Conservation (phyloP, 257 asterid species). For the Nicotiana otophora region DNA sequence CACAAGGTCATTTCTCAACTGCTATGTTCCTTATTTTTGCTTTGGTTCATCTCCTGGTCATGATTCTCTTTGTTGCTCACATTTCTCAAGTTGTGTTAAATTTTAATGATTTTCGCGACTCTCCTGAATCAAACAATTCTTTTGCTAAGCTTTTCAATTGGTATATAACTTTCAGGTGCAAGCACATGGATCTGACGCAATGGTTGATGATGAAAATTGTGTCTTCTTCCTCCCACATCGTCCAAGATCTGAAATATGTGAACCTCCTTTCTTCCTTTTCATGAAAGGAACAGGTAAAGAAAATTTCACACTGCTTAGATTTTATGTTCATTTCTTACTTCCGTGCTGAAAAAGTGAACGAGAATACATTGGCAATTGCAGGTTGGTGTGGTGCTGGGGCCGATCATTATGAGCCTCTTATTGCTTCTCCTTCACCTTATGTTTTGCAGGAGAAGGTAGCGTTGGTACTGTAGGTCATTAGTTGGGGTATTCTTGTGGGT, state of each 20-base stretch:
- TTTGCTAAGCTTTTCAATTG: conserved; percentile 13
- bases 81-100: not conserved
- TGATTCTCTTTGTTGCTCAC: not conserved
- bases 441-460: conserved; percentile 86
- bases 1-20: not conserved
- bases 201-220: conserved; percentile 94
- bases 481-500: conserved; percentile 21
- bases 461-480: conserved; percentile 47
- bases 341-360: not conserved
- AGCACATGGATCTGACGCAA: conserved; percentile 98
- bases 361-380: conserved; percentile 19
- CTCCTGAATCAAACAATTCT: not conserved
- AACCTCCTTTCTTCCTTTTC: conserved; percentile 83
- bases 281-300: conserved; percentile 93
- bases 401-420: conserved; percentile 93
- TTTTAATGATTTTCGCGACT: not conserved
- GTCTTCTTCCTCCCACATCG: conserved; percentile 91
- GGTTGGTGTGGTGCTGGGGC: conserved; percentile 99
- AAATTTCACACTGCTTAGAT: not conserved
- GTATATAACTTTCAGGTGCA: conserved; percentile 49
- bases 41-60: not conserved
- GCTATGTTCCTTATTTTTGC: not conserved
- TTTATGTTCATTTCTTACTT: not conserved
- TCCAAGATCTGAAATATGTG: conserved; percentile 80
- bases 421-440: conserved; percentile 53